phyloP scores from a whole-genome alignment of 1,139 yeast genomes.

The Lodderomyces jiufengensis region DNA sequence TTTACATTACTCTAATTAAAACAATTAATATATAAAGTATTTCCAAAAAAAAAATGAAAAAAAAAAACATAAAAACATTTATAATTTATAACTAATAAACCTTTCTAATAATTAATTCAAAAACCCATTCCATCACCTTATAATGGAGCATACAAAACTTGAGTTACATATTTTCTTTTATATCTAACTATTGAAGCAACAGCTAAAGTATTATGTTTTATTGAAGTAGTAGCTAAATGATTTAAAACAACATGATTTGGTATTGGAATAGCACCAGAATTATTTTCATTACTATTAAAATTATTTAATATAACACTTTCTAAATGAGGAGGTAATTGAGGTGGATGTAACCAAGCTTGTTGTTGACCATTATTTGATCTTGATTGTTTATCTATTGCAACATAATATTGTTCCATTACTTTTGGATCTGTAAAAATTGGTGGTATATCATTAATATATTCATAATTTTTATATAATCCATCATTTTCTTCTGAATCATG shows the following conservation, averaged over 20 bases:
- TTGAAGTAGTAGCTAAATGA: conserved; percentile 48
- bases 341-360: conserved; percentile 65
- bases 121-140: too few species aligned
- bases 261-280: conserved; percentile 48
- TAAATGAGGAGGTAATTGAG: conserved; percentile 50
- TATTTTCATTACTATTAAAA: conserved; percentile 44
- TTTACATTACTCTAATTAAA: too few species aligned
- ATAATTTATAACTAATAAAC: too few species aligned
- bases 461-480: conserved; percentile 19
- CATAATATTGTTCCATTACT: conserved; percentile 58
- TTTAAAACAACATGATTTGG: conserved; percentile 46
- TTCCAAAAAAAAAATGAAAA: too few species aligned
- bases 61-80: too few species aligned
- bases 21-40: too few species aligned
- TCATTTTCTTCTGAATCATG: conserved; percentile 41
- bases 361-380: conserved; percentile 58
- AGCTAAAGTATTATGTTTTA: conserved; percentile 47
- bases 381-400: conserved; percentile 69
- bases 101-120: too few species aligned
- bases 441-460: conserved; percentile 73
- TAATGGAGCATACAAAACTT: conserved; percentile 47
- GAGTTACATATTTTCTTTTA: conserved; percentile 47
- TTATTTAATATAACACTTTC: conserved; percentile 46
- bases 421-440: conserved; percentile 82
- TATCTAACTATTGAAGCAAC: conserved; percentile 48